Evolutionary conservation across 1,284 basidiomycete genomes (phyloP).

Genomic region (Ganoderma boninense): DNA sequence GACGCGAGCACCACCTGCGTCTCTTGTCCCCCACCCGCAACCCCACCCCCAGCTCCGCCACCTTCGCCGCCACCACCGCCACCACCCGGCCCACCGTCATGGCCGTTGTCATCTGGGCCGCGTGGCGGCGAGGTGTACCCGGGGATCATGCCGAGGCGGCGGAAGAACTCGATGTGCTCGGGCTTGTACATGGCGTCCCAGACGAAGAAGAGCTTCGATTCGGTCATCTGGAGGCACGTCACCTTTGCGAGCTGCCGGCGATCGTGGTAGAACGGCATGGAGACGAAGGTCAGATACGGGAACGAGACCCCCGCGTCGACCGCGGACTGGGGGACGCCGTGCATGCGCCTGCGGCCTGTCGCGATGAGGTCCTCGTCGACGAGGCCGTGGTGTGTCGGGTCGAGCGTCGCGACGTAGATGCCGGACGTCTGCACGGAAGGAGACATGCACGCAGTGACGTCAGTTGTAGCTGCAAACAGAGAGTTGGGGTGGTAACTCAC

Average conservation of each 20-base stretch:
- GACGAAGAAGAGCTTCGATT: slow-evolving; percentile 41
- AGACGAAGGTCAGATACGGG: slow-evolving; percentile 43
- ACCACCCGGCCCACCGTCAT: neutral
- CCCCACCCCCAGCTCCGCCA: neutral
- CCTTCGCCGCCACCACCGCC: neutral
- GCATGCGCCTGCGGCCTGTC: slow-evolving; percentile 19
- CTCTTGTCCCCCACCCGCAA: slow-evolving; percentile 12
- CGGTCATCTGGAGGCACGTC: slow-evolving; percentile 66
- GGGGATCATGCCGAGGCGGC: slow-evolving; percentile 17
- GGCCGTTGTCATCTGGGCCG: neutral
- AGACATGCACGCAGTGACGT: neutral
- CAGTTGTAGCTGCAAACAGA: neutral
- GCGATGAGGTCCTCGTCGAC: slow-evolving; percentile 25
- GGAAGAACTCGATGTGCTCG: slow-evolving; percentile 27
- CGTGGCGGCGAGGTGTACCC: neutral
- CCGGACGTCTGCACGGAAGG: slow-evolving; percentile 51
- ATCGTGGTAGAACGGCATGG: slow-evolving; percentile 49
- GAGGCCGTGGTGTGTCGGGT: slow-evolving; percentile 32
- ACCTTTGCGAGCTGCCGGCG: slow-evolving; percentile 45
- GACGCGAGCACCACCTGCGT: neutral
- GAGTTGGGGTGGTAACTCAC: slow-evolving; percentile 45
- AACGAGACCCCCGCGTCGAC: slow-evolving; percentile 35
- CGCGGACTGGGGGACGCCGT: slow-evolving; percentile 27
- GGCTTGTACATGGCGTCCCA: slow-evolving; percentile 35
- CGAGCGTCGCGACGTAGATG: slow-evolving; percentile 36